Conservation (phyloP, 108 stramenopile genomes). For the Schizochytrium sp. region DNA sequence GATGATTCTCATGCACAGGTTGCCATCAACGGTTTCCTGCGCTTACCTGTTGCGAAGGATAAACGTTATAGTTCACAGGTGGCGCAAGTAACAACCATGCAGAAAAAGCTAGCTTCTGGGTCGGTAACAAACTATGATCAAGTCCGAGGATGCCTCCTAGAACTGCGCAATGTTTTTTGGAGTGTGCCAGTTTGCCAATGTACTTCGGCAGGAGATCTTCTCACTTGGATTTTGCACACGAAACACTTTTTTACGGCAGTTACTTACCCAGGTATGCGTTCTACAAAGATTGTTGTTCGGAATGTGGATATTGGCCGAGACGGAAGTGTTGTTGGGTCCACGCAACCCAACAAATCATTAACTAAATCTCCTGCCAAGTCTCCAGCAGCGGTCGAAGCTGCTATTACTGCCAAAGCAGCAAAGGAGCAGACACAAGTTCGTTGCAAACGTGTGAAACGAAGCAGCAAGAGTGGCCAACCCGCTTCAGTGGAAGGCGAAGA, state of each 20-base stretch:
- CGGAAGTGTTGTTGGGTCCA: constrained; percentile 22
- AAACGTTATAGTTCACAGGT: background rate
- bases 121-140: background rate
- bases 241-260: background rate
- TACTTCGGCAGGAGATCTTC: background rate
- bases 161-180: constrained; percentile 11
- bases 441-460: background rate
- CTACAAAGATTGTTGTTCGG: constrained; percentile 26
- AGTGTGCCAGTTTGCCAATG: background rate
- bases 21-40: background rate
- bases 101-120: background rate
- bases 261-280: constrained; percentile 16
- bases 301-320: constrained; percentile 58
- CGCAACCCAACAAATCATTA: background rate
- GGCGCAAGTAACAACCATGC: background rate
- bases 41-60: background rate
- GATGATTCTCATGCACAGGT: background rate
- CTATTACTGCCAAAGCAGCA: background rate
- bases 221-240: constrained; percentile 18
- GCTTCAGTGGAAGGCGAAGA: too few species aligned
- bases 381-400: too few species aligned
- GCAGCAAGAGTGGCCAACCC: too few species aligned
- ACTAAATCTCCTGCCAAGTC: background rate
- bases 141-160: background rate
- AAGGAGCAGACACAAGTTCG: background rate